Conservation (phyloP, 352 stramenopile genomes). For the Phytophthora agathidicida region DNA sequence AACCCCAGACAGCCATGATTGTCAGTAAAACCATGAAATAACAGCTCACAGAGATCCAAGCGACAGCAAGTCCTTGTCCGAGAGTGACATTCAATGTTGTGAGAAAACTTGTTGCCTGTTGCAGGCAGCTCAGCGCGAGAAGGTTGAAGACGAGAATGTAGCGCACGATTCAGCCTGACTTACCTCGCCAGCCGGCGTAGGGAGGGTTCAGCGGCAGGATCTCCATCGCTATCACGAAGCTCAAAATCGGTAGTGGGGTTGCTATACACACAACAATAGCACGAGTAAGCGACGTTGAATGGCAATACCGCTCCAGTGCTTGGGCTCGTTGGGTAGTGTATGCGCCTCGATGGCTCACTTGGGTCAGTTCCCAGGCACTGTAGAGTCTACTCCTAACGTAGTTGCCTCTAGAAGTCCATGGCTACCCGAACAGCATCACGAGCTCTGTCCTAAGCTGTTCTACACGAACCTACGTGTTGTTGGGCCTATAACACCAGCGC, state of each 20-base stretch:
- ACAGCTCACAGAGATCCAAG: slow-evolving; percentile 16
- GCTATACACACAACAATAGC: slow-evolving; percentile 19
- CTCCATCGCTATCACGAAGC: slow-evolving; percentile 15
- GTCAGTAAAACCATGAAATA: slow-evolving; percentile 29
- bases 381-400: slow-evolving; percentile 1
- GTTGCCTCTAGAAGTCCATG: no score
- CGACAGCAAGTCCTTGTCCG: slow-evolving; percentile 16
- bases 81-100: slow-evolving; percentile 16
- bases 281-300: not conserved
- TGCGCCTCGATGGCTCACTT: slow-evolving; percentile 9
- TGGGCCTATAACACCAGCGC: no score
- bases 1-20: slow-evolving; percentile 26
- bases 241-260: slow-evolving; percentile 11
- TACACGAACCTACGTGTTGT: no score
- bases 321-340: slow-evolving; percentile 10
- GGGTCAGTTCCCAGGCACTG: slow-evolving; percentile 4
- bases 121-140: slow-evolving; percentile 14
- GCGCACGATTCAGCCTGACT: slow-evolving; percentile 16
- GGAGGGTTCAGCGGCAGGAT: slow-evolving; percentile 14
- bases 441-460: no score
- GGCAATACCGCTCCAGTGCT: slow-evolving; percentile 19
- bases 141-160: slow-evolving; percentile 21
- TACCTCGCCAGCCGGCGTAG: slow-evolving; percentile 15
- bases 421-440: no score
- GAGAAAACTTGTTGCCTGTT: slow-evolving; percentile 14